Evolutionary conservation across 495 filamentous ascomycete genomes (phyloP).

Genomic region (Polyplosphaeria fusca): DNA sequence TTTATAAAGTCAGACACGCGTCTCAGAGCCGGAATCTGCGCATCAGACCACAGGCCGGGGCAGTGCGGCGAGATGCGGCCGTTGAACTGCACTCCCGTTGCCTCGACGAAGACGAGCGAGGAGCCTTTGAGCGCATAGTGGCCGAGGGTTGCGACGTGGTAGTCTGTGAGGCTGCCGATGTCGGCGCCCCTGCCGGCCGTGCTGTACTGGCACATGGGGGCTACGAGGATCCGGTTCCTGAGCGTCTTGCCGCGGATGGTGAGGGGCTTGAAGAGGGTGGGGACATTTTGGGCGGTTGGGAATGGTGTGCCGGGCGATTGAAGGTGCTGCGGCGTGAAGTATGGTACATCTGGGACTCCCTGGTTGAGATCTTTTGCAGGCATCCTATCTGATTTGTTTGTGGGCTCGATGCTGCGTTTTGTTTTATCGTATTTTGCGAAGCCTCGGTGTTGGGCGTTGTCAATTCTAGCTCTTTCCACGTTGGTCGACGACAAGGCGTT

Average conservation of each 20-base stretch:
- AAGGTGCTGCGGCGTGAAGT: constrained; percentile 19
- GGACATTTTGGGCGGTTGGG: not conserved
- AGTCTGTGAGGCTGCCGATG: constrained; percentile 25
- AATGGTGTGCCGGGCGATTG: constrained; percentile 16
- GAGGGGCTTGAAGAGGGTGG: constrained; percentile 28
- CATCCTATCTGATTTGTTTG: constrained; percentile 3
- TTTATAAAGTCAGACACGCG: constrained; percentile 67
- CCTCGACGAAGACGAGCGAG: constrained; percentile 68
- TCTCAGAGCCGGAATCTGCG: constrained; percentile 61
- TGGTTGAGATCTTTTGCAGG: constrained; percentile 6
- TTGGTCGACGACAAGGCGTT: too few relatives aligned
- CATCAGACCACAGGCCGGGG: constrained; percentile 70
- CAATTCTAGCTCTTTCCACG: too few relatives aligned
- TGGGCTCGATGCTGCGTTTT: too few relatives aligned
- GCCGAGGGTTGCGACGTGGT: constrained; percentile 28
- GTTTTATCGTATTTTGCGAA: too few relatives aligned
- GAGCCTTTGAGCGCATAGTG: constrained; percentile 49
- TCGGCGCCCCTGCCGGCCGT: constrained; percentile 12
- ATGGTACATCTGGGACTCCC: constrained; percentile 21
- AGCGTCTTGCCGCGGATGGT: constrained; percentile 19
- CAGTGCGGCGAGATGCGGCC: constrained; percentile 77
- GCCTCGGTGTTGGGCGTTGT: too few relatives aligned
- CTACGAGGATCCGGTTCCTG: constrained; percentile 25
- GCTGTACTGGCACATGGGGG: constrained; percentile 29
- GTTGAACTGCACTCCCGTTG: constrained; percentile 64